Conservation (phyloP, 192 early-diverging fungal species). For the Backusella circina region DNA sequence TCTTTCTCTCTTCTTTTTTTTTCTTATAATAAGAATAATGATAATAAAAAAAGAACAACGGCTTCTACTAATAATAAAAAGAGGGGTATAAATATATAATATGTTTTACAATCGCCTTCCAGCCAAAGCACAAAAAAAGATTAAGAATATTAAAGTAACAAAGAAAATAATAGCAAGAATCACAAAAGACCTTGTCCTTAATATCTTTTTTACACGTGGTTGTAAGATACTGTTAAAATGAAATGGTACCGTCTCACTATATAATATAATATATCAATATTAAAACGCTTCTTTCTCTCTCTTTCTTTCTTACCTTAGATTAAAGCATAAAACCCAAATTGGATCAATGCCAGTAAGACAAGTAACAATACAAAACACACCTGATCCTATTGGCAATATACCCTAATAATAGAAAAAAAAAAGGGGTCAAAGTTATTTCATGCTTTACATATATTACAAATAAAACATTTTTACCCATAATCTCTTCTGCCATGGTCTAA, state of each 20-base stretch:
- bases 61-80: neutral
- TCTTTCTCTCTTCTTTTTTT: neutral
- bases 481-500: constrained; percentile 38
- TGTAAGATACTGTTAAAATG: constrained; percentile 35
- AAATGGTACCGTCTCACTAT: constrained; percentile 37
- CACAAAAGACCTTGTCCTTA: constrained; percentile 22
- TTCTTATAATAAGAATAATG: neutral
- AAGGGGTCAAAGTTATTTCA: neutral
- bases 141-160: constrained; percentile 10
- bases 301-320: constrained; percentile 24
- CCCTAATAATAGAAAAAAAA: constrained; percentile 21
- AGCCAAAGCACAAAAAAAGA: constrained; percentile 30
- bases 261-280: neutral
- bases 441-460: neutral
- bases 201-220: constrained; percentile 16
- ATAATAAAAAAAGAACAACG: neutral
- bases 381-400: constrained; percentile 32
- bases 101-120: constrained; percentile 28
- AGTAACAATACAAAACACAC: constrained; percentile 31
- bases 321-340: constrained; percentile 28
- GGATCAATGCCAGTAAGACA: constrained; percentile 36
- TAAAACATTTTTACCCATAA: constrained; percentile 44
- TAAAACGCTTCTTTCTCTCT: neutral
- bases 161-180: constrained; percentile 11
- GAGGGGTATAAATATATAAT: neutral